Base-by-base conservation (phyloP, 1,284 basidiomycete genomes). In the Pseudozyma pruni region DNA sequence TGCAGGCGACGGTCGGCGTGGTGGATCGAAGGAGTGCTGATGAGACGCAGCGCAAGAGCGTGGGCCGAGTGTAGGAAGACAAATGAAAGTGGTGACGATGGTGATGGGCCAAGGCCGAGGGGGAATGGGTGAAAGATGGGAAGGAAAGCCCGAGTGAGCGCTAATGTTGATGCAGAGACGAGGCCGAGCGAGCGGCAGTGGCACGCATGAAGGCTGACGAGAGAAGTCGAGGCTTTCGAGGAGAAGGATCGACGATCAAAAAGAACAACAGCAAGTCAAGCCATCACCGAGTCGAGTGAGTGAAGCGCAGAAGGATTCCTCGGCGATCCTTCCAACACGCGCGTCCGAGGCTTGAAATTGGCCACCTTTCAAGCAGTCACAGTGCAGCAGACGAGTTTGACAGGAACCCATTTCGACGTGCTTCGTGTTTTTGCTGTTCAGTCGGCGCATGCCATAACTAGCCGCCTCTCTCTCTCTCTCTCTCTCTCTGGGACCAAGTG, bases 161-260 rank as follows among this genome's bases (percentile, higher is more conserved):
- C 53, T 57, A 63, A 37, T 31, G 35, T 22, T 25, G 60, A 63
- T 56, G 53, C 51, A 42, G 31, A 19, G 38, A 43, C 51, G 59
- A 66, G 55, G 25, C 62, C 62, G 62, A 66, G 62, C 22, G 51
- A 50, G 42, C 42, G 55, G 51, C 62, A 66, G 55, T 50, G 62
- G 62, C 62, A 58, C 55, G 62, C 62, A 66, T 58, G 43, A 55
- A 50, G 62, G 51, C 54, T 46, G 55, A 39, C 17, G 46, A 32
- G 35, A 40, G 29, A n/a, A n/a, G n/a, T n/a, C n/a, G n/a, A n/a
- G n/a, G n/a, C n/a, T n/a, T n/a, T n/a, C 17, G 19, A 11, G 8
- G 27, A 31, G 25, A 25, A 29, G 14, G 42, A 20, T 31, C 50
- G 57, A 44, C 57, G 45, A 60, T 33, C 44, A 38, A 17, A 17